Percentiles rank a stretch among this genome's conserved stretches.
These are phyloP conservation scores for Kwoniella heveanensis DNA, from an alignment of 768 basidiomycete genomes.

Conservation along the genomic window DNA sequence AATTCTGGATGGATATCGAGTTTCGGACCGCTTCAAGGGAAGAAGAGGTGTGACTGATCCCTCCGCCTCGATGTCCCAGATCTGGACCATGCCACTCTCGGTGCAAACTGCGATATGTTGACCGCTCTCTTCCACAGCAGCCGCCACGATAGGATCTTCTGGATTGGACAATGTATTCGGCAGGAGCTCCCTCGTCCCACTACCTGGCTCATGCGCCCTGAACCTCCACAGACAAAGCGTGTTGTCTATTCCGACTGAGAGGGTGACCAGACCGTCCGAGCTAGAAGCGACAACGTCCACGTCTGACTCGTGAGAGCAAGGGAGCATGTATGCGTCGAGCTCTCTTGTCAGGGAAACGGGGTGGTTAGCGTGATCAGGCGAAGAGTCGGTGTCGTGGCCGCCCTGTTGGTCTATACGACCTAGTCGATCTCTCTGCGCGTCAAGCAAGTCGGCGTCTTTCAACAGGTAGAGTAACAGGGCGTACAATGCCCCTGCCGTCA, in stretches of 20 bases:
- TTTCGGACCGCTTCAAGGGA: background rate
- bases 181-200: conserved; percentile 37
- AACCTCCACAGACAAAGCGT: conserved; percentile 72
- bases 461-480: conserved; percentile 78
- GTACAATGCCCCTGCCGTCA: conserved; percentile 74
- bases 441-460: conserved; percentile 86
- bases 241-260: conserved; percentile 76
- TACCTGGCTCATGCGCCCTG: conserved; percentile 41
- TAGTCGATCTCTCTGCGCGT: conserved; percentile 67
- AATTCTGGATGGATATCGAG: background rate
- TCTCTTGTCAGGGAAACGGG: background rate
- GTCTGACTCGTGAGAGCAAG: conserved; percentile 79
- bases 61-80: conserved; percentile 16
- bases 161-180: background rate
- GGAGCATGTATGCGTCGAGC: conserved; percentile 69
- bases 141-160: conserved; percentile 25
- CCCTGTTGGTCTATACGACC: conserved; percentile 25
- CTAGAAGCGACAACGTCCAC: conserved; percentile 77
- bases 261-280: conserved; percentile 66
- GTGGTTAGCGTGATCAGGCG: conserved; percentile 17
- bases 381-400: conserved; percentile 12
- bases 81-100: conserved; percentile 6
- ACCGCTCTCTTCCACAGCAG: conserved; percentile 9
- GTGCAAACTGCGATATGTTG: conserved; percentile 14
- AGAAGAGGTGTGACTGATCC: background rate